phyloP scores from a whole-genome alignment of 352 stramenopile genomes.

The Pythium aquatile region DNA sequence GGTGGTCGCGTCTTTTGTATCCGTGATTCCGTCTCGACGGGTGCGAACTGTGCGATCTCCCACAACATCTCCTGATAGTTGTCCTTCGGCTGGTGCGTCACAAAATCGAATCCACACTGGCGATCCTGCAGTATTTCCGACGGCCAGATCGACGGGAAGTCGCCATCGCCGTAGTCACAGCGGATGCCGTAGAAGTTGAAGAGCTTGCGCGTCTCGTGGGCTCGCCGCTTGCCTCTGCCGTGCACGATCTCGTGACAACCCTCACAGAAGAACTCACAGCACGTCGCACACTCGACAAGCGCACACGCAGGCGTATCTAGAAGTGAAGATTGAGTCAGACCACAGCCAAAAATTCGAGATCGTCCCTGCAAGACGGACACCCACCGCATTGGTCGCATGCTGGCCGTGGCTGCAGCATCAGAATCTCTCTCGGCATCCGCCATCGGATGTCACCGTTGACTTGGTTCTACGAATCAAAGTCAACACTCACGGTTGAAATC shows the following conservation, averaged over 20 bases:
- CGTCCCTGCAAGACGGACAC: background rate
- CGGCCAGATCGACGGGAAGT: constrained; percentile 89
- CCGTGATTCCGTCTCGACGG: constrained; percentile 40
- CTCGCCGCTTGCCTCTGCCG: constrained; percentile 64
- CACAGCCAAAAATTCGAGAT: background rate
- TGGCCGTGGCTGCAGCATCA: constrained; percentile 71
- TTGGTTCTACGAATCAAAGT: constrained; percentile 65
- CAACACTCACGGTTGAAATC: background rate
- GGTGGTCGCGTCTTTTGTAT: constrained; percentile 24
- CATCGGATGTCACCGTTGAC: constrained; percentile 89
- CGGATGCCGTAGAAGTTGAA: constrained; percentile 92
- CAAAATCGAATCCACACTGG: constrained; percentile 65
- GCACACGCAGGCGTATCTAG: constrained; percentile 48
- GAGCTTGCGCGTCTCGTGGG: constrained; percentile 75
- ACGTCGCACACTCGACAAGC: constrained; percentile 86
- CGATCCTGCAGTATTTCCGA: constrained; percentile 85
- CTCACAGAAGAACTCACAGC: constrained; percentile 90
- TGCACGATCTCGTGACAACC: constrained; percentile 86
- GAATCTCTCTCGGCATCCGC: constrained; percentile 87
- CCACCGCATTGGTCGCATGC: constrained; percentile 88
- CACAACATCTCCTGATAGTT: constrained; percentile 68
- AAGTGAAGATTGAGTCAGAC: background rate
- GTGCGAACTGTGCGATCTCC: constrained; percentile 56
- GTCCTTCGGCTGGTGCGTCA: constrained; percentile 42
- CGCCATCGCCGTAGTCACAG: constrained; percentile 90